These are phyloP conservation scores for Pythium utonaiense DNA, from an alignment of 352 stramenopile species.

Conservation along the genomic window DNA sequence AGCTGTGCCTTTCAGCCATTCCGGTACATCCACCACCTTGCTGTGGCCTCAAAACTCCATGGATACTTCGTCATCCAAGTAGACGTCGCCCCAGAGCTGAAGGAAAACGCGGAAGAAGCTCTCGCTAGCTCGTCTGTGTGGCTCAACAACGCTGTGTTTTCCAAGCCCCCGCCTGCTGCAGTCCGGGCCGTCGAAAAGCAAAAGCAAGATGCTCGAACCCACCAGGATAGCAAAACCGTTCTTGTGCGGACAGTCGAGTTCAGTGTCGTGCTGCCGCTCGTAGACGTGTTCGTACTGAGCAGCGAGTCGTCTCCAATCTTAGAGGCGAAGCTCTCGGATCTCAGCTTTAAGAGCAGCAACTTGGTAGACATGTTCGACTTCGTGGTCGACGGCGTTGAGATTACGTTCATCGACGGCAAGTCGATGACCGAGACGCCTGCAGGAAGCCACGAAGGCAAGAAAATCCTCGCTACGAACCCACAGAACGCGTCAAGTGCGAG, in stretches of 20 bases:
- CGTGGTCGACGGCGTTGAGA: conserved; percentile 49
- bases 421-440: background rate
- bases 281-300: conserved; percentile 62
- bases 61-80: conserved; percentile 60
- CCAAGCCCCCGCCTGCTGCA: conserved; percentile 17
- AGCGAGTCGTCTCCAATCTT: conserved; percentile 63
- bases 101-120: conserved; percentile 52
- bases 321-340: conserved; percentile 46
- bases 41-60: conserved; percentile 56
- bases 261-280: conserved; percentile 49
- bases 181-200: conserved; percentile 15
- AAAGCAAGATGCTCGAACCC: conserved; percentile 6
- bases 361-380: conserved; percentile 54
- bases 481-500: conserved; percentile 3
- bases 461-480: background rate
- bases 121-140: conserved; percentile 45
- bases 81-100: conserved; percentile 38
- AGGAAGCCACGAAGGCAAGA: background rate
- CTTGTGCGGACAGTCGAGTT: conserved; percentile 37
- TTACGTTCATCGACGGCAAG: conserved; percentile 55
- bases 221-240: conserved; percentile 13
- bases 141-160: conserved; percentile 53
- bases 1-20: conserved; percentile 59
- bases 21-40: conserved; percentile 69
- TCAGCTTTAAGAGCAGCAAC: conserved; percentile 51